phyloP scores from a whole-genome alignment of 139 green algal genomes.

The Picochlorum sp. region DNA sequence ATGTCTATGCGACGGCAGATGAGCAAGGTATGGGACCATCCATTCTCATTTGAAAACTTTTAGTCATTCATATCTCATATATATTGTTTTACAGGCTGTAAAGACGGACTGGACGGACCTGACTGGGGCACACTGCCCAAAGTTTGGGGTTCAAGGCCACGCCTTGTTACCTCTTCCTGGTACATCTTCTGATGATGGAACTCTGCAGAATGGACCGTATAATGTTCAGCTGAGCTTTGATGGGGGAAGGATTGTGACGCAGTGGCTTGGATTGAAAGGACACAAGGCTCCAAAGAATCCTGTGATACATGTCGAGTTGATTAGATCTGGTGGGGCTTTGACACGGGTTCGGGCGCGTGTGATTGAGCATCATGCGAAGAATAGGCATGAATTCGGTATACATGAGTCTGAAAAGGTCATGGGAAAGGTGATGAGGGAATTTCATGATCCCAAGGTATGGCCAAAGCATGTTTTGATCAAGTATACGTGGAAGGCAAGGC shows the following conservation, averaged over 20 bases:
- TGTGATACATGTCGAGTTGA: slow-evolving; percentile 46
- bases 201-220: slow-evolving; percentile 24
- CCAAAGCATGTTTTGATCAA: slow-evolving; percentile 63
- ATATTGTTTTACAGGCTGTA: not conserved
- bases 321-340: slow-evolving; percentile 26
- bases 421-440: slow-evolving; percentile 39
- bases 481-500: slow-evolving; percentile 38
- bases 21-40: slow-evolving; percentile 20
- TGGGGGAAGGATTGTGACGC: slow-evolving; percentile 52
- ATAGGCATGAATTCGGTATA: slow-evolving; percentile 26
- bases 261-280: slow-evolving; percentile 56
- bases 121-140: slow-evolving; percentile 34
- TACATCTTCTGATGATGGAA: slow-evolving; percentile 5
- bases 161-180: slow-evolving; percentile 30
- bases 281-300: slow-evolving; percentile 35
- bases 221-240: slow-evolving; percentile 32
- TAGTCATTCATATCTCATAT: no score
- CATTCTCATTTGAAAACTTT: not conserved
- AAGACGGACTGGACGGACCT: slow-evolving; percentile 39
- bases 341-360: slow-evolving; percentile 16
- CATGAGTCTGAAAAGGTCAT: not conserved
- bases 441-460: slow-evolving; percentile 53
- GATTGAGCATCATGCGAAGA: slow-evolving; percentile 24
- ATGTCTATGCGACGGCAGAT: slow-evolving; percentile 28
- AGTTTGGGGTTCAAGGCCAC: slow-evolving; percentile 26